phyloP scores from a whole-genome alignment of 139 green algal species.

The Chlorella sorokiniana region DNA sequence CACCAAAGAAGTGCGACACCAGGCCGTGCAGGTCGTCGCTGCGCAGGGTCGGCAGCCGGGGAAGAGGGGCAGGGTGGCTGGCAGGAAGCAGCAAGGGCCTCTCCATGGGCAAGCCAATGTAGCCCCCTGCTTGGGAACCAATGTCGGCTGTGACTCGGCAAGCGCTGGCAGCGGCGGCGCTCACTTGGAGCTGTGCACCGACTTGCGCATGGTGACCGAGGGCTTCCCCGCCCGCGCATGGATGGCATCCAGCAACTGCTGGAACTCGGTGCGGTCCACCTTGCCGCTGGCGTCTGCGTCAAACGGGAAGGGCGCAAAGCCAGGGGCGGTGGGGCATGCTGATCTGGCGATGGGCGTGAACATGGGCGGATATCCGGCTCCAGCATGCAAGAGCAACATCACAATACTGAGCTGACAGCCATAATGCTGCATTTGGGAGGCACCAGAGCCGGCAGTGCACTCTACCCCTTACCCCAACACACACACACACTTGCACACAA shows the following conservation, averaged over 20 bases:
- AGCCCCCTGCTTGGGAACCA: too few species aligned
- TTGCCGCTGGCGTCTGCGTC: slow-evolving; percentile 50
- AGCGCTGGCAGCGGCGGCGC: background rate
- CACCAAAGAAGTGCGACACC: slow-evolving; percentile 64
- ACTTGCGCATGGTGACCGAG: background rate
- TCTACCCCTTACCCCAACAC: too few species aligned
- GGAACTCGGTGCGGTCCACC: slow-evolving; percentile 47
- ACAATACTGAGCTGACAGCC: too few species aligned
- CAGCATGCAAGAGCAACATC: too few species aligned
- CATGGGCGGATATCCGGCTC: too few species aligned
- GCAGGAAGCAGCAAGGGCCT: too few species aligned
- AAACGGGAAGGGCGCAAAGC: background rate
- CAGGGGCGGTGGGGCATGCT: background rate
- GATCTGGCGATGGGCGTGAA: too few species aligned
- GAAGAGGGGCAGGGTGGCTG: background rate
- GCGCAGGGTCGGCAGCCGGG: background rate
- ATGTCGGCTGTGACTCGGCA: background rate
- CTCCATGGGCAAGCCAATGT: too few species aligned
- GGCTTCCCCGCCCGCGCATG: slow-evolving; percentile 1
- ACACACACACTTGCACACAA: too few species aligned
- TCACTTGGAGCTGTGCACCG: background rate
- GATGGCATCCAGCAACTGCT: background rate
- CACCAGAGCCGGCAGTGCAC: too few species aligned
- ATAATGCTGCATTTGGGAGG: too few species aligned
- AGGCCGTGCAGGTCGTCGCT: slow-evolving; percentile 39